Conservation (phyloP, 495 filamentous ascomycete species). For the Aspergillus nanangensis region DNA sequence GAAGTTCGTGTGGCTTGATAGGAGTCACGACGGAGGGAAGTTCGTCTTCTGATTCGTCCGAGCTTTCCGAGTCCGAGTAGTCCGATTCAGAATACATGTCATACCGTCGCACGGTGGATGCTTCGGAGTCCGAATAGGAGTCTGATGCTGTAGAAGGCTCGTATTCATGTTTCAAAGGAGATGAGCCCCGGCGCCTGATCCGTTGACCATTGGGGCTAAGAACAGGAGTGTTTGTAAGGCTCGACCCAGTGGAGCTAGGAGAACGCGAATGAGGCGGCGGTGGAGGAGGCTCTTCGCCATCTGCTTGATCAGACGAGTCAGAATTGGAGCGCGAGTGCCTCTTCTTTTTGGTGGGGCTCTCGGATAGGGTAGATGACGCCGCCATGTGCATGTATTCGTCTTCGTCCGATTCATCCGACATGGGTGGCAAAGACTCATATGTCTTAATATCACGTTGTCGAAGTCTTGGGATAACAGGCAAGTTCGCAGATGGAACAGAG, state of each 20-base stretch:
- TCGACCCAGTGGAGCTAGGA: conserved; percentile 42
- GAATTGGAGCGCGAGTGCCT: conserved; percentile 28
- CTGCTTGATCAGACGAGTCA: conserved; percentile 18
- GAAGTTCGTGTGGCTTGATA: conserved; percentile 13
- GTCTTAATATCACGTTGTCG: conserved; percentile 38
- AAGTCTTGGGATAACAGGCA: conserved; percentile 55
- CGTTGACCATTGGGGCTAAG: conserved; percentile 36
- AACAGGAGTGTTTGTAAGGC: conserved; percentile 47
- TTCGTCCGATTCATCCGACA: conserved; percentile 35
- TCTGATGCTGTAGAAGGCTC: conserved; percentile 80
- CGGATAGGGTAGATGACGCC: conserved; percentile 15
- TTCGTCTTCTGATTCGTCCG: conserved; percentile 53
- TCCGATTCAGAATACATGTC: conserved; percentile 43
- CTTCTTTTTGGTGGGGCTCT: conserved; percentile 33
- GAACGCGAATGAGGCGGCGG: conserved; percentile 49
- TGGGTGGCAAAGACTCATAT: conserved; percentile 15
- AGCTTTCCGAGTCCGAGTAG: conserved; percentile 37
- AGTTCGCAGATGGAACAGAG: conserved; percentile 52
- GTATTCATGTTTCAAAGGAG: conserved; percentile 96
- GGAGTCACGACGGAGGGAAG: conserved; percentile 26
- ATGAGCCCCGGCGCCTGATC: conserved; percentile 72
- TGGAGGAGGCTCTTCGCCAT: conserved; percentile 42
- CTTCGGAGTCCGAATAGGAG: conserved; percentile 46
- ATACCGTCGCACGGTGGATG: conserved; percentile 48
- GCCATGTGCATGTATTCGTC: conserved; percentile 15